phyloP scores from a whole-genome alignment of 2,329 filamentous ascomycete species.

The Ciborinia camelliae region DNA sequence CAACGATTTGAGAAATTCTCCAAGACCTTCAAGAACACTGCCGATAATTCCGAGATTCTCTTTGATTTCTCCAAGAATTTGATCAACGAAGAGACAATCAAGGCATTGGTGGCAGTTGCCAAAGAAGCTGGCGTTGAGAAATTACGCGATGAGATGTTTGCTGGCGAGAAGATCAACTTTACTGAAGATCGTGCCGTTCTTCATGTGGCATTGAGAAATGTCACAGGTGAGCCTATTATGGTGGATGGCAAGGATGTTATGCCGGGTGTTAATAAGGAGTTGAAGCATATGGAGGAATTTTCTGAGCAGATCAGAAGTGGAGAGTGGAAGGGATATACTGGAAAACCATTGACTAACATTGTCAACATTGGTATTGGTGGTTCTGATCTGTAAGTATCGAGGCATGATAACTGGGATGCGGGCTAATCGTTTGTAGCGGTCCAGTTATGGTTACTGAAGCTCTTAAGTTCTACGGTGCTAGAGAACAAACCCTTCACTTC shows the following conservation, averaged over 20 bases:
- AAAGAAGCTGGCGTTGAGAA: constrained; percentile 88
- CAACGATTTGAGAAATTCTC: constrained; percentile 87
- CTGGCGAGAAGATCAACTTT: constrained; percentile 98
- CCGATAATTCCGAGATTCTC: constrained; percentile 80
- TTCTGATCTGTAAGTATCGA: constrained; percentile 79
- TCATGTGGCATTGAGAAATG: constrained; percentile 90
- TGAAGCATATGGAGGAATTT: constrained; percentile 98
- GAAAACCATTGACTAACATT: constrained; percentile 95
- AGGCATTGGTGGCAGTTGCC: constrained; percentile 82
- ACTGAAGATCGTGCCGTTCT: constrained; percentile 95
- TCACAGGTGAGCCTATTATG: constrained; percentile 73
- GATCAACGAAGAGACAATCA: constrained; percentile 85
- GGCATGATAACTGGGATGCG: background rate
- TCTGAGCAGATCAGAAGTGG: constrained; percentile 91
- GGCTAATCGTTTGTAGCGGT: constrained; percentile 55
- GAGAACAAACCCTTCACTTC: constrained; percentile 87
- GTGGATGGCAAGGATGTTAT: constrained; percentile 93
- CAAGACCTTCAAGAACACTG: constrained; percentile 74
- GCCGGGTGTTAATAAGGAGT: constrained; percentile 83
- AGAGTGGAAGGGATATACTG: constrained; percentile 94
- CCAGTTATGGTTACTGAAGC: constrained; percentile 99
- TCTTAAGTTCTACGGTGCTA: constrained; percentile 87
- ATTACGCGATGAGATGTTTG: constrained; percentile 96
- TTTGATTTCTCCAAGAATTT: constrained; percentile 99
- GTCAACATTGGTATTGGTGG: constrained; percentile 98